phyloP scores from a whole-genome alignment of 2,329 filamentous ascomycete genomes.

The Fragosphaeria purpurea region DNA sequence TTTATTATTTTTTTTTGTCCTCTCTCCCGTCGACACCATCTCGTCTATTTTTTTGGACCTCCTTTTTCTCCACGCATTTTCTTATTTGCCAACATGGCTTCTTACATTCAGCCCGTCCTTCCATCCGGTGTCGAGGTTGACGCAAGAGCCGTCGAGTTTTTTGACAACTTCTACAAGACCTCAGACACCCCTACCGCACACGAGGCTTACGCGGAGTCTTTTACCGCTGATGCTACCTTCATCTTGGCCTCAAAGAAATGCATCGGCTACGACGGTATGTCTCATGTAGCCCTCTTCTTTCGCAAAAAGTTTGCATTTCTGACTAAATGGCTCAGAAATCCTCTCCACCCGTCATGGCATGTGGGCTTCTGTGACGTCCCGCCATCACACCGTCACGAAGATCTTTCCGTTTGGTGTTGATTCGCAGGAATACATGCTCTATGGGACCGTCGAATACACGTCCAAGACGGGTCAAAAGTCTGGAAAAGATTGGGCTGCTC shows the following conservation, averaged over 20 bases:
- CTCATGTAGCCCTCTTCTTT: neutral
- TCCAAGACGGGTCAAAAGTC: slow-evolving; percentile 19
- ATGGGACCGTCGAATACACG: slow-evolving; percentile 20
- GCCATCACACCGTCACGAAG: slow-evolving; percentile 20
- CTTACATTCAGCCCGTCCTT: slow-evolving; percentile 3
- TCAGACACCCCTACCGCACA: slow-evolving; percentile 22
- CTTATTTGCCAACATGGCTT: slow-evolving; percentile 1
- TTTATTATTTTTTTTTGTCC: too few species aligned
- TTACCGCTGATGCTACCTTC: slow-evolving; percentile 21
- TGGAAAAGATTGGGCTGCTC: slow-evolving; percentile 42
- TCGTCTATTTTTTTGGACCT: too few species aligned
- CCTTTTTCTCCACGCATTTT: too few species aligned
- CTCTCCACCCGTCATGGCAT: slow-evolving; percentile 18
- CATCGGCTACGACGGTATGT: slow-evolving; percentile 17
- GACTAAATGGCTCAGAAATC: slow-evolving; percentile 17
- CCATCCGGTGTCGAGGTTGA: slow-evolving; percentile 13
- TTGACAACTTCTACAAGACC: slow-evolving; percentile 20
- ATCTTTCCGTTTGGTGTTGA: slow-evolving; percentile 21
- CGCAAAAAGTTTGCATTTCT: neutral
- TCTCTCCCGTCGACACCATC: too few species aligned
- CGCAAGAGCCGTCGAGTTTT: slow-evolving; percentile 17
- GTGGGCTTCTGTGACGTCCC: slow-evolving; percentile 20
- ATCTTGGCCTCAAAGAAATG: slow-evolving; percentile 19
- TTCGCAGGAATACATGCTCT: slow-evolving; percentile 22
- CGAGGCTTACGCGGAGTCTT: slow-evolving; percentile 20